phyloP scores from a whole-genome alignment of 2,329 filamentous ascomycete species.

The Verticillium alfalfae region DNA sequence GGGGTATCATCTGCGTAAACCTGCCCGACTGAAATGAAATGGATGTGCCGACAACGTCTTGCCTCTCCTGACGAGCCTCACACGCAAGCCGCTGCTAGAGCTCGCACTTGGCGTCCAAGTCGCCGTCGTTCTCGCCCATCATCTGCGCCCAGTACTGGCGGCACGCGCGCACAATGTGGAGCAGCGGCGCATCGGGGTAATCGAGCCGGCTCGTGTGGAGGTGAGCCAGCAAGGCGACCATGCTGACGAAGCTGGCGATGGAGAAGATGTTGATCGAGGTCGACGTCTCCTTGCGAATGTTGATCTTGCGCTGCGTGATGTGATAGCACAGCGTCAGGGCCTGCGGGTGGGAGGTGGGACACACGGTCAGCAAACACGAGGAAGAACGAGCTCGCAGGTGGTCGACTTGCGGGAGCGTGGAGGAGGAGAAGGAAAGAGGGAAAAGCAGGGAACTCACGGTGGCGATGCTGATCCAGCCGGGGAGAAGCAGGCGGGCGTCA shows the following conservation, averaged over 20 bases:
- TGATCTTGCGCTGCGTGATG: slow-evolving; percentile 71
- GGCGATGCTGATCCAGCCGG: slow-evolving; percentile 73
- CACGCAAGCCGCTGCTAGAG: background rate
- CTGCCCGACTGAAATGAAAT: background rate
- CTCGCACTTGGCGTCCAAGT: background rate
- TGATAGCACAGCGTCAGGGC: slow-evolving; percentile 72
- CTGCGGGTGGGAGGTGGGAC: slow-evolving; percentile 26
- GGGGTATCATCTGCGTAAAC: background rate
- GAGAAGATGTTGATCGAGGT: slow-evolving; percentile 75
- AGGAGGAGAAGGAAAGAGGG: slow-evolving; percentile 1
- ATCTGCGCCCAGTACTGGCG: background rate
- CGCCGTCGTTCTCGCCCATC: background rate
- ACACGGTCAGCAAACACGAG: background rate
- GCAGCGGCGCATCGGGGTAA: slow-evolving; percentile 54
- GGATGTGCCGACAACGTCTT: background rate
- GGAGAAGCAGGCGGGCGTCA: slow-evolving; percentile 65
- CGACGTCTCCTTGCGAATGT: slow-evolving; percentile 72
- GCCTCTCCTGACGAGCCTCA: background rate
- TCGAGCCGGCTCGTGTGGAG: slow-evolving; percentile 58
- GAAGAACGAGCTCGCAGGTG: background rate
- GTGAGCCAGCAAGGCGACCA: slow-evolving; percentile 63
- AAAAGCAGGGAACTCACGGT: slow-evolving; percentile 44
- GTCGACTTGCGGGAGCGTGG: background rate
- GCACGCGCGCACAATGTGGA: slow-evolving; percentile 16
- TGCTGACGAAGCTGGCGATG: slow-evolving; percentile 69